Conservation (phyloP, 371 early-diverging fungal species). For the Coemansia sp. region DNA sequence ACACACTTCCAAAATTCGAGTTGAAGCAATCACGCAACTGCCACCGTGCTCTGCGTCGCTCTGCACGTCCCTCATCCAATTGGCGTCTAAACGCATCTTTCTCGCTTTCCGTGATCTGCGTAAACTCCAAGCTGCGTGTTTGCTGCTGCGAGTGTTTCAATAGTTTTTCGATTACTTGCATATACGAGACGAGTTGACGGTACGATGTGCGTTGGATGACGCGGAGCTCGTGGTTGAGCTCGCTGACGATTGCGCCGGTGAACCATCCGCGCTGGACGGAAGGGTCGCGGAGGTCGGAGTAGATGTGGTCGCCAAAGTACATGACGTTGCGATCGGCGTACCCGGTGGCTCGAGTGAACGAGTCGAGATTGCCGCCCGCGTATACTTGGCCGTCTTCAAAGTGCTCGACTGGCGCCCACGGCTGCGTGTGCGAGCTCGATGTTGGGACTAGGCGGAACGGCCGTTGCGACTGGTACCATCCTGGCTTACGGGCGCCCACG, state of each 20-base stretch:
- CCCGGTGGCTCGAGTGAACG: slow-evolving; percentile 62
- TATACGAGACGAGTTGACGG: slow-evolving; percentile 56
- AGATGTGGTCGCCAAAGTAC: slow-evolving; percentile 71
- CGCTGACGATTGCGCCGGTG: slow-evolving; percentile 70
- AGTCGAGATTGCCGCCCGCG: slow-evolving; percentile 62
- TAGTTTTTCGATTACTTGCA: slow-evolving; percentile 59
- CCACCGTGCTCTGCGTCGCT: slow-evolving; percentile 54
- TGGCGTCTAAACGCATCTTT: slow-evolving; percentile 48
- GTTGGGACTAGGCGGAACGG: slow-evolving; percentile 57
- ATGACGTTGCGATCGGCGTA: slow-evolving; percentile 64
- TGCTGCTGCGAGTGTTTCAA: slow-evolving; percentile 60
- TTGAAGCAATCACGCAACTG: slow-evolving; percentile 60
- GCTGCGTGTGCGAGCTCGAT: slow-evolving; percentile 37
- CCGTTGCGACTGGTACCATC: slow-evolving; percentile 60
- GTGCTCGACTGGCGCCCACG: slow-evolving; percentile 58
- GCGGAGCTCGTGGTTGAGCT: slow-evolving; percentile 61
- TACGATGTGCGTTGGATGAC: slow-evolving; percentile 58
- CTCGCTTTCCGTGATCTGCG: slow-evolving; percentile 40
- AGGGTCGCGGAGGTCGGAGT: slow-evolving; percentile 66
- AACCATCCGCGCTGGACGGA: slow-evolving; percentile 68
- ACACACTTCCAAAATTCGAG: slow-evolving; percentile 66
- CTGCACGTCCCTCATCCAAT: slow-evolving; percentile 57
- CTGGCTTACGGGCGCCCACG: slow-evolving; percentile 62
- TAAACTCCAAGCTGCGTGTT: slow-evolving; percentile 27
- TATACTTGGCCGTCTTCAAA: slow-evolving; percentile 64